A percentile compares a stretch with the other conserved stretches of the same genome.
Evolutionary conservation across 2,329 filamentous ascomycete genomes (phyloP).

Genomic region (Teratosphaeria epicoccoides): DNA sequence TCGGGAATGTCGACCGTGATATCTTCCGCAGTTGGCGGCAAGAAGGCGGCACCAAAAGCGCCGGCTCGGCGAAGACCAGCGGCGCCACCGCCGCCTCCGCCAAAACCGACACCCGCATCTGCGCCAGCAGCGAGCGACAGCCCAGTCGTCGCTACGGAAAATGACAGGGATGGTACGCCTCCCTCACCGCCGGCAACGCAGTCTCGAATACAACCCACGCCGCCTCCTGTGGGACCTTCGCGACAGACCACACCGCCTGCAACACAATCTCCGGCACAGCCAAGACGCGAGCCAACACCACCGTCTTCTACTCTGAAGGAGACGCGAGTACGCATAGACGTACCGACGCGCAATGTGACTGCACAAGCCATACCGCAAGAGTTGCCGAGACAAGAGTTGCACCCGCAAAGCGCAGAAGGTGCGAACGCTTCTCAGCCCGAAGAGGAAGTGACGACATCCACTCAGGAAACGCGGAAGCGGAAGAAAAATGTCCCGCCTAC

Average conservation of each 20-base stretch:
- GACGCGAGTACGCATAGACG: background rate
- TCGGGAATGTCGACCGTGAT: constrained; percentile 36
- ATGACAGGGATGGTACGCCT: constrained; percentile 4
- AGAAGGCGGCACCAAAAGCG: constrained; percentile 40
- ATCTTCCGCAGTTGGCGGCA: constrained; percentile 43
- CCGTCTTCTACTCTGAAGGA: background rate
- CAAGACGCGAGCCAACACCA: constrained; percentile 4
- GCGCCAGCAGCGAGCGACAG: constrained; percentile 1
- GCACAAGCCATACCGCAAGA: background rate
- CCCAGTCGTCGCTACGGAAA: background rate
- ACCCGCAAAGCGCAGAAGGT: background rate
- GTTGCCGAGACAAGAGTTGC: background rate
- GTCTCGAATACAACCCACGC: background rate
- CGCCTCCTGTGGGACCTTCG: constrained; percentile 4
- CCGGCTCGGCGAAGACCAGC: constrained; percentile 32
- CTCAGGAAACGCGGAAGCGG: constrained; percentile 4
- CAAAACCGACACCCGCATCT: constrained; percentile 5
- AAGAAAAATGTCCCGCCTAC: constrained; percentile 3
- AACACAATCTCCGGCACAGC: constrained; percentile 4
- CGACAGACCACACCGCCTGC: constrained; percentile 9
- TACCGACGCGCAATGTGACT: background rate
- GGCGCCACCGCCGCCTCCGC: constrained; percentile 15
- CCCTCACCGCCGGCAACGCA: constrained; percentile 12
- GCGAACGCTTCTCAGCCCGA: background rate
- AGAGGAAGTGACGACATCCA: background rate